Base-by-base conservation (phyloP, 2,329 filamentous ascomycete genomes). In the Anisogramma anomala region DNA sequence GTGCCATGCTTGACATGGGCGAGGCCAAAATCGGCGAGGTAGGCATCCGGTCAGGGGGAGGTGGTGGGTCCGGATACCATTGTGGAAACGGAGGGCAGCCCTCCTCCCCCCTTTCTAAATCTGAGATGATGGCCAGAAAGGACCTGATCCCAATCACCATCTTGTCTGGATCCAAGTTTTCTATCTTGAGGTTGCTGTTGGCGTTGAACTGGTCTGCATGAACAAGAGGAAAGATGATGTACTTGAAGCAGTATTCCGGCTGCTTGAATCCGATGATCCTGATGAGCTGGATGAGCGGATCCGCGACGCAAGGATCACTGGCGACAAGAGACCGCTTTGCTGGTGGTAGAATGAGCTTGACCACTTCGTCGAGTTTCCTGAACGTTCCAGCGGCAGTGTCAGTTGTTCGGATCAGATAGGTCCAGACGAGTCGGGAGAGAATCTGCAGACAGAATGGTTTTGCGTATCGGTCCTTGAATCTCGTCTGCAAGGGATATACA, bases 71-170 rank as follows among this genome's bases (percentile, higher is more conserved):
- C 36, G 68, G 57, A 49, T 72, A 76, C n/a, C 77, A 74, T 33
- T 79, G 76, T 1, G 91, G 91, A 50, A 96, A 95, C 0, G 87
- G 84, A 3, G 91, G 91, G 18, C 73, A 73, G 10, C 80, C 74
- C 48, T 78, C 72, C 36, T 88, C 82, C 19, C 82, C 81, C 48
- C 82, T 89, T 59, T 98, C 91, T 19, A 96, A 68, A 58, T 98
- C 91, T 0, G 83, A 75, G 77, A 98, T 89, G 50, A 96, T 86
- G 23, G 83, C 84, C 20, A 98, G 69, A 57, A 96, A 98, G 3
- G 91, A 84, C 48, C 87, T 77, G 48, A 98, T 98, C 3, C 88
- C 91, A 51, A 98, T 84, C n/a, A 96, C 89, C 64, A 95, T 94
- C 53, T 85, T 82, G 56, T 98, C 93, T 0, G 93, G 91, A 48